A percentile compares a stretch with the other conserved stretches of the same genome.
phyloP scores from a whole-genome alignment of 2,329 filamentous ascomycete genomes.

The Fusarium sp. region DNA sequence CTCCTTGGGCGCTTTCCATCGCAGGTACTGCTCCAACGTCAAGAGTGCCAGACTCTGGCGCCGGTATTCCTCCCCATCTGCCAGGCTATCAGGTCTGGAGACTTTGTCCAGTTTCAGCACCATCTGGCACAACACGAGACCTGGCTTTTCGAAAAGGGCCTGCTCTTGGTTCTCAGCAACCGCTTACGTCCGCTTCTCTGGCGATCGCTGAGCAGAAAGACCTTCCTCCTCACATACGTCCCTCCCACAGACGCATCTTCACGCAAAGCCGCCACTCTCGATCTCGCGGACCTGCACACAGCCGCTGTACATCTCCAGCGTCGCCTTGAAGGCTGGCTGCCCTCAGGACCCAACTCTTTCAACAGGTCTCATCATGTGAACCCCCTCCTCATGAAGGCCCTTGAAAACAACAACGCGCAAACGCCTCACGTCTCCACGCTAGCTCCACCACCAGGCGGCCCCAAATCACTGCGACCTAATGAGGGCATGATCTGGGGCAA shows the following conservation, averaged over 20 bases:
- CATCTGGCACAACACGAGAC: slow-evolving; percentile 70
- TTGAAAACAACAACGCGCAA: slow-evolving; percentile 60
- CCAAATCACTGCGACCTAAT: slow-evolving; percentile 61
- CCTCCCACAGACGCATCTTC: slow-evolving; percentile 64
- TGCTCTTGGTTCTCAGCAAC: slow-evolving; percentile 79
- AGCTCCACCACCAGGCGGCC: slow-evolving; percentile 57
- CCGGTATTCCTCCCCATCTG: slow-evolving; percentile 79
- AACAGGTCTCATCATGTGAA: slow-evolving; percentile 56
- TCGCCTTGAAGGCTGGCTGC: slow-evolving; percentile 66
- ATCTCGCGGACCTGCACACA: slow-evolving; percentile 72
- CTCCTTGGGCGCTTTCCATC: slow-evolving; percentile 87
- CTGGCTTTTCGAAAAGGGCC: slow-evolving; percentile 80
- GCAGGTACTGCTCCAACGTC: slow-evolving; percentile 68
- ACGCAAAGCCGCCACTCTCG: slow-evolving; percentile 76
- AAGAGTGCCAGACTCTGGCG: slow-evolving; percentile 67
- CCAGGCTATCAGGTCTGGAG: slow-evolving; percentile 74
- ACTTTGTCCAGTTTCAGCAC: slow-evolving; percentile 77
- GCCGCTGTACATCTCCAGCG: slow-evolving; percentile 73
- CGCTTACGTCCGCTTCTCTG: slow-evolving; percentile 84
- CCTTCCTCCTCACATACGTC: slow-evolving; percentile 81
- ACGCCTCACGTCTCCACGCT: slow-evolving; percentile 54
- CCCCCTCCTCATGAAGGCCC: slow-evolving; percentile 61
- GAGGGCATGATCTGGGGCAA: slow-evolving; percentile 72
- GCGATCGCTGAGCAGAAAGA: slow-evolving; percentile 80
- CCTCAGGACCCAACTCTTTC: slow-evolving; percentile 47